phyloP scores from a whole-genome alignment of 495 filamentous ascomycete species.

The Hyaloscypha hepaticicola region DNA sequence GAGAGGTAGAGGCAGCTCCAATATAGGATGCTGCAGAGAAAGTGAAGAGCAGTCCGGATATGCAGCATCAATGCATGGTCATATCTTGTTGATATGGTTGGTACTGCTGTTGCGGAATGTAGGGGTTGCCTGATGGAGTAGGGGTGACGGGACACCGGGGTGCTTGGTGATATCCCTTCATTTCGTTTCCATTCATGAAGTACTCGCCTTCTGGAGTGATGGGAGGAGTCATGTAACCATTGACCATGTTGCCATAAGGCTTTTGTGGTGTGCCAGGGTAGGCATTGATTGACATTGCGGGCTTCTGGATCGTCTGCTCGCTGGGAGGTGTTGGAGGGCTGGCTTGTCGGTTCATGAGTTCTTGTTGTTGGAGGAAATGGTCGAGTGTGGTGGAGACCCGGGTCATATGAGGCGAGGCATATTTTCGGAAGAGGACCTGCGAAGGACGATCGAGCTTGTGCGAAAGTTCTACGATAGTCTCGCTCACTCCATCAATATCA shows the following conservation, averaged over 20 bases:
- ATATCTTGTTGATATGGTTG: conserved; percentile 32
- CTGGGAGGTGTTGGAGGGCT: conserved; percentile 68
- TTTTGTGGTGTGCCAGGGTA: conserved; percentile 84
- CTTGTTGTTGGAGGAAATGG: conserved; percentile 82
- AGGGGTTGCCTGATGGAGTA: conserved; percentile 40
- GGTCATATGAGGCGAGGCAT: conserved; percentile 76
- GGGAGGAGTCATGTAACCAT: conserved; percentile 90
- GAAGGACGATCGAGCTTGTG: conserved; percentile 88
- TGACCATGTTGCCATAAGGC: conserved; percentile 61
- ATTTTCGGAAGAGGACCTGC: conserved; percentile 82
- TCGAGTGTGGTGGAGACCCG: conserved; percentile 79
- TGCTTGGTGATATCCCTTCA: conserved; percentile 48
- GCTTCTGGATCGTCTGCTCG: conserved; percentile 53
- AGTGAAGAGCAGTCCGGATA: background rate
- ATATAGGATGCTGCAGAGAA: conserved; percentile 25
- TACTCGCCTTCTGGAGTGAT: conserved; percentile 87
- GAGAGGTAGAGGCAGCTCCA: conserved; percentile 21
- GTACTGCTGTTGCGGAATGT: conserved; percentile 32
- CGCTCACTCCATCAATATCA: conserved; percentile 77
- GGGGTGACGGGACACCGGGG: conserved; percentile 53
- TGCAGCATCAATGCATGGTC: conserved; percentile 26
- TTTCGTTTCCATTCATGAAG: conserved; percentile 45
- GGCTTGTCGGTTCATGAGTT: conserved; percentile 60
- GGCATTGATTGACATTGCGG: conserved; percentile 42
- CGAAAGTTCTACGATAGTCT: conserved; percentile 75